Base-by-base conservation (phyloP, 495 filamentous ascomycete species). In the Lasiosphaeris hirsuta region DNA sequence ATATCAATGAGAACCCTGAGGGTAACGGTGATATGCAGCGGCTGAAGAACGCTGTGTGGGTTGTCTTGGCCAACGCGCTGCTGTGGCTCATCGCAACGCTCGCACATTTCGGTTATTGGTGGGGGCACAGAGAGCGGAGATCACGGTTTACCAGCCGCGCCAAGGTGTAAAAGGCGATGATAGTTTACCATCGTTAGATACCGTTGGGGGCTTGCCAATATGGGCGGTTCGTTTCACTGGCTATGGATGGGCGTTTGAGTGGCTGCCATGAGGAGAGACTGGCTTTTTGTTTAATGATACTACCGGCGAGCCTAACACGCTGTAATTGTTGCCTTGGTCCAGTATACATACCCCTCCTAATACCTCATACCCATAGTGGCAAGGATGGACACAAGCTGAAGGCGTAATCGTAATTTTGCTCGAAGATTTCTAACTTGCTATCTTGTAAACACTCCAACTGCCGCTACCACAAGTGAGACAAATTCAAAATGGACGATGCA, bases 11-110 rank as follows among this genome's bases (percentile, higher is more conserved):
- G 48, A 68, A 89, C 60, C 64, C 86, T 7, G 75, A 84, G 56
- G 82, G 81, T 33, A 76, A 89, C 67, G 61, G 57, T 13, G 78
- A 78, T 17, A 79, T 90, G 48, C 74, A 77, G 61, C 78, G 88
- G 34, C 94, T 96, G 90, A 88, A 90, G 71, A 84, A 86, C 69
- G 90, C 90, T 30, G 89, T 92, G 33, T 96, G 90, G 90, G 72
- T 95, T 18, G 89, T 92, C 71, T 72, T 95, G 48, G 71, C 82
- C 18, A 88, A 86, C 64, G 79, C 87, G 68, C 56, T 87, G 36
- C 72, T 96, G 19, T 96, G 90, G 90, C 67, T 88, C 30, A 64
- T 84, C 34, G 85, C 80, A 10, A 74, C 75, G 2, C 61, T 78
- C 13, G 72, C 67, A 10, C 69, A 70, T 23, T 65, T 68, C 7